These are phyloP conservation scores for Polychaeton citri DNA, from an alignment of 2,329 filamentous ascomycete genomes.

Conservation along the genomic window DNA sequence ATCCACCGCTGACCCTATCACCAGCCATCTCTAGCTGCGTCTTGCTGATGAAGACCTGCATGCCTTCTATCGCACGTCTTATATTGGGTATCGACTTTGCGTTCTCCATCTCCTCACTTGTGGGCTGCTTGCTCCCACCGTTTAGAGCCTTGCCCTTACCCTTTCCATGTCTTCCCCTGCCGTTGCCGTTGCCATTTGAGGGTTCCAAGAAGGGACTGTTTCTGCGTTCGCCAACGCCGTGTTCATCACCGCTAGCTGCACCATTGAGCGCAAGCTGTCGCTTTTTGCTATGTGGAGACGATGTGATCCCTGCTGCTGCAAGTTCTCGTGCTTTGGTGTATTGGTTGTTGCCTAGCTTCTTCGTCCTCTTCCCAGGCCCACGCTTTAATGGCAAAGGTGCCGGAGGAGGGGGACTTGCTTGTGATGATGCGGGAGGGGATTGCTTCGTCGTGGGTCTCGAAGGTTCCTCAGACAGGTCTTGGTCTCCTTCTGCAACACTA, in stretches of 20 bases:
- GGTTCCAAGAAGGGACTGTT: not conserved
- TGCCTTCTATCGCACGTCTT: constrained; percentile 59
- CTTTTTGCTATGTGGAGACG: constrained; percentile 30
- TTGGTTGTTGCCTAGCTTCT: constrained; percentile 62
- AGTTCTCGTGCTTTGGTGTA: constrained; percentile 63
- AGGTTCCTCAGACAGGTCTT: constrained; percentile 57
- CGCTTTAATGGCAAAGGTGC: constrained; percentile 44
- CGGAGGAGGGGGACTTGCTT: constrained; percentile 14
- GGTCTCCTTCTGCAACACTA: constrained; percentile 50
- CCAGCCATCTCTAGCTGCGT: constrained; percentile 78
- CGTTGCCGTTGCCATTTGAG: constrained; percentile 1
- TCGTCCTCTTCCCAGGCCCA: constrained; percentile 42
- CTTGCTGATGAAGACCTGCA: constrained; percentile 79
- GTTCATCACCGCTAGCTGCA: constrained; percentile 20
- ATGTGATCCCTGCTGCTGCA: constrained; percentile 29
- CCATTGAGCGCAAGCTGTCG: constrained; percentile 5
- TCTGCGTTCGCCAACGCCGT: constrained; percentile 7
- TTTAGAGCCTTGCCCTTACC: constrained; percentile 12
- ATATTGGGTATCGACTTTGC: constrained; percentile 8
- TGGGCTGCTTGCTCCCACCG: constrained; percentile 31
- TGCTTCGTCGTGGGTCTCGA: constrained; percentile 29
- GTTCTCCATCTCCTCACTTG: constrained; percentile 63
- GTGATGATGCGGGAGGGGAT: constrained; percentile 29
- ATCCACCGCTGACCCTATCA: constrained; percentile 30
- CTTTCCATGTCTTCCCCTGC: constrained; percentile 7